Base-by-base conservation (phyloP, 306 rosid species). In the Alnus glutinosa region DNA sequence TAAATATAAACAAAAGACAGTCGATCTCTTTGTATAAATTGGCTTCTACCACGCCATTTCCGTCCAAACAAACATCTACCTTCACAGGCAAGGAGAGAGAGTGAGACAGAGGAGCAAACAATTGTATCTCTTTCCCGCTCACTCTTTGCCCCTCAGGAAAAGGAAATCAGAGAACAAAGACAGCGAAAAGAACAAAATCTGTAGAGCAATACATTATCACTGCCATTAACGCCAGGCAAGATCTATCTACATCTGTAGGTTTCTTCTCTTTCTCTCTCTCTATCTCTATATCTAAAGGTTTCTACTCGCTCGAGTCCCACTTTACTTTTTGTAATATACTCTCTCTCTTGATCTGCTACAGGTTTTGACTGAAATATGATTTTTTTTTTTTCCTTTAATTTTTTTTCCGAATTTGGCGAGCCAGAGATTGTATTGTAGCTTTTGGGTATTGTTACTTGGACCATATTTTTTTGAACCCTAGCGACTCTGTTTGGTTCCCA, bases 141-240 rank as follows among this genome's bases (percentile, higher is more conserved):
- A 12, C 75, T 73, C 51, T 73, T 13, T 12, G 7, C 36, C 62
- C 13, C 9, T 5, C 46, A 4, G 32, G 5, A 18, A 9, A 39
- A n/a, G 9, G 23, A 67, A 4, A 59, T 59, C 32, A 10, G 3
- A 63, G 15, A 10, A n/a, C 72, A 7, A 42, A 39, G 5, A 37
- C 8, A 42, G 28, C n/a, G 18, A 28, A n/a, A 2, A 12, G 47
- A 16, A 12, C 28, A 30, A 10, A 75, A 13, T 50, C 37, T 66
- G 2, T 58, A 23, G 16, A 46, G 48, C 50, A 63, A 23, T 12
- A 19, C 78, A 50, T 37, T 77, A 74, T 77, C 81, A n/a, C 50
- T 73, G 71, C 75, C 86, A 54, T 75, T 74, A 77, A 77, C 78
- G 12, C 36, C 85, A 78, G 91, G 89, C 71, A 72, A 83, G 82